phyloP scores from a whole-genome alignment of 345 rosid genomes.

The Firmiana major region DNA sequence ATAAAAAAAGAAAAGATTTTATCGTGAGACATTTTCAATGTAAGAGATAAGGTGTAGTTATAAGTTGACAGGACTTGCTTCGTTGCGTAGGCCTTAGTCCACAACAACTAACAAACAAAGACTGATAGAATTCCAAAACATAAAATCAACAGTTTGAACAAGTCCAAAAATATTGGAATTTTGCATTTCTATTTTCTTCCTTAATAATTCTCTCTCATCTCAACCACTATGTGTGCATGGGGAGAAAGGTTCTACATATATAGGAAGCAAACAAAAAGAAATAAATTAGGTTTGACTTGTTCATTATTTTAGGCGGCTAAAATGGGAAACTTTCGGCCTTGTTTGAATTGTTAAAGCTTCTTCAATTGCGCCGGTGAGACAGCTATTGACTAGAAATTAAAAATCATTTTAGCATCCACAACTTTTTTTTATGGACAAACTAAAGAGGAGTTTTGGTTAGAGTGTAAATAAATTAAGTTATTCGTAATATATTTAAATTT shows the following conservation, averaged over 20 bases:
- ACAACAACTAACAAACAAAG: not conserved
- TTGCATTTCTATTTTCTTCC: too few species aligned
- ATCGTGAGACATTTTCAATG: too few species aligned
- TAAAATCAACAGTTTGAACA: not conserved
- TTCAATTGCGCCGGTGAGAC: slow-evolving; percentile 23
- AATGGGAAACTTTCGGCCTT: too few species aligned
- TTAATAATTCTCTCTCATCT: too few species aligned
- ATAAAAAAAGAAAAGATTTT: too few species aligned
- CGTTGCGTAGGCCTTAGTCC: not conserved
- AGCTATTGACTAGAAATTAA: slow-evolving; percentile 11
- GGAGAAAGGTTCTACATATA: not conserved
- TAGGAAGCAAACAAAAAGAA: not conserved
- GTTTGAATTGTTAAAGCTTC: not conserved
- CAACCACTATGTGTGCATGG: too few species aligned
- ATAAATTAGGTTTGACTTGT: not conserved
- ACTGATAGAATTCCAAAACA: not conserved
- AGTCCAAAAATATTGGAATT: not conserved
- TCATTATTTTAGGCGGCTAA: not conserved
- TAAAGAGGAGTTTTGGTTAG: too few species aligned
- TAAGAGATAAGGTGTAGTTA: too few species aligned
- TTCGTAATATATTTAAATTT: too few species aligned
- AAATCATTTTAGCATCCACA: not conserved
- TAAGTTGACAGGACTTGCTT: not conserved
- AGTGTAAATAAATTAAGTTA: too few species aligned
- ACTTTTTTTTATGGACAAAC: too few species aligned